A percentile compares a stretch with the other conserved stretches of the same genome.
Conservation (phyloP, 2,329 filamentous ascomycete species). For the Talaromyces sp. region DNA sequence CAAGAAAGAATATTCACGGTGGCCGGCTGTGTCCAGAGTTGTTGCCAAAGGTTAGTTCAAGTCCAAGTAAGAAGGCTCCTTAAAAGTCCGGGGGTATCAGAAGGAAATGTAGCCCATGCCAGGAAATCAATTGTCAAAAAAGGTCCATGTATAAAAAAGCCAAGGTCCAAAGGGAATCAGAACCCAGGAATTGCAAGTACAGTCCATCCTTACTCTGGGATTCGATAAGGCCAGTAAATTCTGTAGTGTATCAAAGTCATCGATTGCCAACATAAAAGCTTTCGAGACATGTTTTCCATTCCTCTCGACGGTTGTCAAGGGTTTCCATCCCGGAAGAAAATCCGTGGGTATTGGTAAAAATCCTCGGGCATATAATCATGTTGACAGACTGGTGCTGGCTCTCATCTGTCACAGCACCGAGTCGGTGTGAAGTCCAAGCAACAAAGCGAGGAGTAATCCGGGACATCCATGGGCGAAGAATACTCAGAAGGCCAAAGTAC, state of each 20-base stretch:
- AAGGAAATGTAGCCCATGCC: neutral
- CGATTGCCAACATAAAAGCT: slow-evolving; percentile 21
- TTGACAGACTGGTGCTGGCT: slow-evolving; percentile 9
- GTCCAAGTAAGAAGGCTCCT: slow-evolving; percentile 9
- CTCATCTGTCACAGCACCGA: slow-evolving; percentile 16
- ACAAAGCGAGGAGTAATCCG: slow-evolving; percentile 15
- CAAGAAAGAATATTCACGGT: neutral
- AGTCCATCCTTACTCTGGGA: slow-evolving; percentile 11
- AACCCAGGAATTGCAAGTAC: slow-evolving; percentile 4
- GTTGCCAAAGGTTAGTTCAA: neutral
- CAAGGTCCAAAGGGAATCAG: neutral
- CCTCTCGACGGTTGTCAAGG: slow-evolving; percentile 29
- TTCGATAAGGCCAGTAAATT: slow-evolving; percentile 5
- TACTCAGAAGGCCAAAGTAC: slow-evolving; percentile 1
- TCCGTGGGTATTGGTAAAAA: slow-evolving; percentile 20
- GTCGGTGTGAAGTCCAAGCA: neutral
- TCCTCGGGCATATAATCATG: slow-evolving; percentile 20
- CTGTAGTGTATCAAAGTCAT: slow-evolving; percentile 10
- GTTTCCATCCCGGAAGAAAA: neutral
- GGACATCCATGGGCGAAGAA: slow-evolving; percentile 13
- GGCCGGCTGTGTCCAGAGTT: neutral
- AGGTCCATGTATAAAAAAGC: neutral
- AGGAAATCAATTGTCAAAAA: neutral
- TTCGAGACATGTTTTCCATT: slow-evolving; percentile 27
- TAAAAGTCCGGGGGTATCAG: slow-evolving; percentile 8